Conservation (phyloP, 306 rosid genomes). For the Lotus japonicus region DNA sequence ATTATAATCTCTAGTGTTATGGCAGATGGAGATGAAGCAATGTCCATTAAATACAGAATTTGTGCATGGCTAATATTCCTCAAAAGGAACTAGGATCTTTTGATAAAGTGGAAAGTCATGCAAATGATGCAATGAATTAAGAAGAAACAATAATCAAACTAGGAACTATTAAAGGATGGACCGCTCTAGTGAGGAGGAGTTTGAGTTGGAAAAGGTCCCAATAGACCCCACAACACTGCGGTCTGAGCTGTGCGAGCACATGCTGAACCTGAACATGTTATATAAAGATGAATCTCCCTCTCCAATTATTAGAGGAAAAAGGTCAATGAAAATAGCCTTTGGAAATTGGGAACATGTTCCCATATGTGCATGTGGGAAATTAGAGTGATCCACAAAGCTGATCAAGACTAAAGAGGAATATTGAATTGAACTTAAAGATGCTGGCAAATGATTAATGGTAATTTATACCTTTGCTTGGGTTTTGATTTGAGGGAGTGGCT, state of each 20-base stretch:
- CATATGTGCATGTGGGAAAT: slow-evolving; percentile 8
- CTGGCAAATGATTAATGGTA: too few species aligned
- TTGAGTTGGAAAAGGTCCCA: slow-evolving; percentile 27
- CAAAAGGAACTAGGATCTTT: not conserved
- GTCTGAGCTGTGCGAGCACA: slow-evolving; percentile 46
- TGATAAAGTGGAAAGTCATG: not conserved
- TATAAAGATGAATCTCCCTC: not conserved
- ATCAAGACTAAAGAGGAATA: slow-evolving; percentile 18
- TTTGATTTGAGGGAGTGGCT: too few species aligned
- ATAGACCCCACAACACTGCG: slow-evolving; percentile 28
- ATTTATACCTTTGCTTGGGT: too few species aligned
- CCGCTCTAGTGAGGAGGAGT: not conserved
- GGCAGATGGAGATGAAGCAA: not conserved
- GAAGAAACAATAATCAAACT: not conserved
- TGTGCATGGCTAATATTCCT: slow-evolving; percentile 6
- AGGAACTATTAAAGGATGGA: not conserved
- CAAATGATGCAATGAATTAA: not conserved
- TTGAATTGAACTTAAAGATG: not conserved
- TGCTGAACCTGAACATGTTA: slow-evolving; percentile 2
- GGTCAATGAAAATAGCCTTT: slow-evolving; percentile 8
- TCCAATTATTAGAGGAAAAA: slow-evolving; percentile 22
- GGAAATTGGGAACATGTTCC: slow-evolving; percentile 14
- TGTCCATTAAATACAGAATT: not conserved
- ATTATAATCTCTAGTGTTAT: not conserved
- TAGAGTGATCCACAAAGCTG: slow-evolving; percentile 1